A percentile compares a stretch with the other conserved stretches of the same genome.
phyloP scores from a whole-genome alignment of 2,329 filamentous ascomycete species.

The Fusarium scirpi region DNA sequence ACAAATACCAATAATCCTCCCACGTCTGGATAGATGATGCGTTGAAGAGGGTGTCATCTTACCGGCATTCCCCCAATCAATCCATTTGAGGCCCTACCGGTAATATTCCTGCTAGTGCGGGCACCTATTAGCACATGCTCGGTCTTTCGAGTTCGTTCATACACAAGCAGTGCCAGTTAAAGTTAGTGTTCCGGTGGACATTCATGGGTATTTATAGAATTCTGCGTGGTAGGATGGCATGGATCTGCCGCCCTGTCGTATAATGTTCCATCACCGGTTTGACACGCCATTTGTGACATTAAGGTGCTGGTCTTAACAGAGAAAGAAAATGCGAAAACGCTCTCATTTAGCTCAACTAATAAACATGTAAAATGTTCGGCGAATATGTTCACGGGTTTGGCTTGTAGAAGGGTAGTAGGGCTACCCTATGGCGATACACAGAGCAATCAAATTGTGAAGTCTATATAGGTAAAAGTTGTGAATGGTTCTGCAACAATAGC shows the following conservation, averaged over 20 bases:
- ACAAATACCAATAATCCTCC: neutral
- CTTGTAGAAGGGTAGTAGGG: neutral
- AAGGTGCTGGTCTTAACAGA: too few species aligned
- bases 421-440: neutral
- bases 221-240: rapidly evolving
- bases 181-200: neutral
- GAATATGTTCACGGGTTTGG: neutral
- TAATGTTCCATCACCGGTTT: too few species aligned
- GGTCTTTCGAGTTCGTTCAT: neutral
- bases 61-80: neutral
- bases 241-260: too few species aligned
- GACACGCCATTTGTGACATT: too few species aligned
- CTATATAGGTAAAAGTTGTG: rapidly evolving
- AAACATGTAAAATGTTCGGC: too few species aligned
- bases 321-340: neutral
- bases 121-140: neutral
- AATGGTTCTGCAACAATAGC: neutral
- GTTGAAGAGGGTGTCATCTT: neutral
- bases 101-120: neutral
- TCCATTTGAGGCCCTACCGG: constrained; percentile 2
- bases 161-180: neutral
- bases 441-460: rapidly evolving
- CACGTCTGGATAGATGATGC: constrained; percentile 5
- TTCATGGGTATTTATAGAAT: too few species aligned
- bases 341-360: neutral